A percentile compares a stretch with the other conserved stretches of the same genome.
phyloP scores from a whole-genome alignment of 2,329 filamentous ascomycete genomes.

The Xylaria sp. region DNA sequence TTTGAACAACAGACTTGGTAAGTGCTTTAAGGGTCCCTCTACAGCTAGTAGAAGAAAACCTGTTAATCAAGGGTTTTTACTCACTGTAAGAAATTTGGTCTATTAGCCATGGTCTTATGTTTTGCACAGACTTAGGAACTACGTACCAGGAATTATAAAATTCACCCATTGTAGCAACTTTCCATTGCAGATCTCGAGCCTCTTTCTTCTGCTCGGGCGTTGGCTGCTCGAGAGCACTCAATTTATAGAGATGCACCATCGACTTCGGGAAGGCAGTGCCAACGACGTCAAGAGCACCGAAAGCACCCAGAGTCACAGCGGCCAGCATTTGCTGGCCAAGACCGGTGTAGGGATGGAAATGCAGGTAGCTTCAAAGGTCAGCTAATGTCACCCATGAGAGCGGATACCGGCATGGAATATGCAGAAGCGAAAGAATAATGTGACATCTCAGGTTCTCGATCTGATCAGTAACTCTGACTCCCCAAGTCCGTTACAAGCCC shows the following conservation, averaged over 20 bases:
- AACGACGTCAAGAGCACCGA: conserved; percentile 74
- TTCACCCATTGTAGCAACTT: conserved; percentile 37
- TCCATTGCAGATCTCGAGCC: conserved; percentile 68
- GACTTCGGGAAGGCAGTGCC: conserved; percentile 73
- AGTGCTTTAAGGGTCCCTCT: neutral
- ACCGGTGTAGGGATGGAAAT: conserved; percentile 73
- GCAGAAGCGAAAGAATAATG: neutral
- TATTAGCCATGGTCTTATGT: conserved; percentile 13
- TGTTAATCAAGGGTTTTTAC: conserved; percentile 18
- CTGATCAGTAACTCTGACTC: neutral
- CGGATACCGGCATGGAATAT: conserved; percentile 6
- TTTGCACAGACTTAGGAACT: neutral
- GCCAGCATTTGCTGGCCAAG: conserved; percentile 75
- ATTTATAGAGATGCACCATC: conserved; percentile 66
- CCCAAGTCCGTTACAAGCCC: neutral
- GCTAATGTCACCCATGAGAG: conserved; percentile 9
- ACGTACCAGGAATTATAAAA: conserved; percentile 36
- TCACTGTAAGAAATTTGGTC: conserved; percentile 16
- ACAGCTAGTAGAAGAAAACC: neutral
- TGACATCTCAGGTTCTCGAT: neutral
- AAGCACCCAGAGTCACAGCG: conserved; percentile 70
- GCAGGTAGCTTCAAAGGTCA: conserved; percentile 53
- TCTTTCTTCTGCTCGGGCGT: conserved; percentile 61
- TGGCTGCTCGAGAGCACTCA: conserved; percentile 52
- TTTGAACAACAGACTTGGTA: neutral